These are phyloP conservation scores for Afroboletus lepidellus DNA, from an alignment of 1,284 basidiomycete genomes.

Conservation along the genomic window DNA sequence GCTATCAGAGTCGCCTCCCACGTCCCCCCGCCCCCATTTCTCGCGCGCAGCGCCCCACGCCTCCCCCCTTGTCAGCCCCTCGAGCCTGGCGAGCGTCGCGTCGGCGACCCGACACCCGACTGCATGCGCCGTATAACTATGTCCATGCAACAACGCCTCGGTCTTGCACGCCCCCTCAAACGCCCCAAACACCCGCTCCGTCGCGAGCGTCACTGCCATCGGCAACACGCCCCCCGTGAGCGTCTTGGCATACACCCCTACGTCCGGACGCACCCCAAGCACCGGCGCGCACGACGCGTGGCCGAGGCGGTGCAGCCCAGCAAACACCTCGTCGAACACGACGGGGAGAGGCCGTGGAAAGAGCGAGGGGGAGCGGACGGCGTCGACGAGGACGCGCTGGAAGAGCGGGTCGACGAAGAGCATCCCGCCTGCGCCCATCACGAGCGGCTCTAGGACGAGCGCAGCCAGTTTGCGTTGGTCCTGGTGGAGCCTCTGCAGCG, in stretches of 20 bases:
- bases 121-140: constrained; percentile 92
- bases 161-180: constrained; percentile 79
- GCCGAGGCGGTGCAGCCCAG: constrained; percentile 87
- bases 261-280: constrained; percentile 78
- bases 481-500: constrained; percentile 51
- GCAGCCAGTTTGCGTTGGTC: constrained; percentile 56
- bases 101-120: constrained; percentile 91
- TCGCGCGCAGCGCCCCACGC: constrained; percentile 42
- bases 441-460: constrained; percentile 87
- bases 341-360: constrained; percentile 69
- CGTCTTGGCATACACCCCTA: constrained; percentile 91
- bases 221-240: constrained; percentile 93
- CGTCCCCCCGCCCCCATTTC: constrained; percentile 31
- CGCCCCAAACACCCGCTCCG: constrained; percentile 74
- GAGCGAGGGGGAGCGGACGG: constrained; percentile 55
- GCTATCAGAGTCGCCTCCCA: not conserved
- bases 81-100: constrained; percentile 71
- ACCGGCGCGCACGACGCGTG: constrained; percentile 63
- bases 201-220: constrained; percentile 82
- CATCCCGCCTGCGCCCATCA: constrained; percentile 98
- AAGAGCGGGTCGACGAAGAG: constrained; percentile 97
- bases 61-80: constrained; percentile 41
- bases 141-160: constrained; percentile 90
- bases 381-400: constrained; percentile 85
- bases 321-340: constrained; percentile 96